Base-by-base conservation (phyloP, 2,329 filamentous ascomycete species). In the Cordyceps tenuipes region DNA sequence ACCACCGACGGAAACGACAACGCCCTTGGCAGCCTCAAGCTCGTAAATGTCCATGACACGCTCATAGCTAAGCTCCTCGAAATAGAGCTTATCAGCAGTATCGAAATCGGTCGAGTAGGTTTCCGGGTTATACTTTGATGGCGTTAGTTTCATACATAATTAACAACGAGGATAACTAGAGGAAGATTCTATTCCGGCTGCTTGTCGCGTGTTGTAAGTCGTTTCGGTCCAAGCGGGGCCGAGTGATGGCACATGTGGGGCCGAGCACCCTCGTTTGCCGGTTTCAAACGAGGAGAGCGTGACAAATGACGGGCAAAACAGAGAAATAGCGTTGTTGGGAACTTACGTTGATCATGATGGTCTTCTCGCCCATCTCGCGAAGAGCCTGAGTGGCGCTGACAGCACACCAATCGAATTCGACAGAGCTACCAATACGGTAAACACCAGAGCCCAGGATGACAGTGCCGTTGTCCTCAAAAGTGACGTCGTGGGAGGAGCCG, bases 11-110 rank as follows among this genome's bases (percentile, higher is more conserved):
- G 91, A 97, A 8, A 97, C 93, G 4, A 97, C 92, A 29, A 97
- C 91, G 67, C 92, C 93, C 58, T 81, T 85, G 7, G 92, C 87
- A 61, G 79, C 79, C 75, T 97, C 94, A 17, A 97, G 83, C 74
- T 97, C 94, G 73, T 97, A 97, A 65, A 97, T 97, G 73, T 99
- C 94, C 91, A 97, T 96, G 10, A 97, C 93, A 71, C 93, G 88
- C 78, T 97, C 94, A 72, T 97, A 97, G 74, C 88, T 94, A 59
- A 97, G 77, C 75, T 99, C 94, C 68, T 97, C 94, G 65, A 99
- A 99, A 77, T 97, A 99, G 5, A 99, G 83, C 68, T 86, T 91
- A 68, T 97, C 93, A 9, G 91, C 90, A 10, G 84, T 85, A 67
- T 99, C 94, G 71, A 88, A 93, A 74, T 97, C 94, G 0, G 93